A percentile compares a stretch with the other conserved stretches of the same genome.
phyloP scores from a whole-genome alignment of 176 grass and related monocot genomes.

The Raddia distichophylla region DNA sequence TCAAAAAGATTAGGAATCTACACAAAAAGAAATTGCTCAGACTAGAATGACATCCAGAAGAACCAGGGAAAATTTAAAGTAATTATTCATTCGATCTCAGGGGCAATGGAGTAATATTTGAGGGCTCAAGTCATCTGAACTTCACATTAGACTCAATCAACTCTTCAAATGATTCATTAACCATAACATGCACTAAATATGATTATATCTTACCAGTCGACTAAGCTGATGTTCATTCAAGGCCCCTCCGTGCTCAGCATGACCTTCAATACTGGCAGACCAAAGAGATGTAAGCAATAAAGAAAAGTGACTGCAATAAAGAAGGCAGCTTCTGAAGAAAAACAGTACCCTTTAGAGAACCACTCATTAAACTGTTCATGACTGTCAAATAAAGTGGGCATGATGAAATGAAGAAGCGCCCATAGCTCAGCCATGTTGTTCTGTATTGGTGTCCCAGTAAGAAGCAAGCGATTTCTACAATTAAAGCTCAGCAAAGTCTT shows the following conservation, averaged over 20 bases:
- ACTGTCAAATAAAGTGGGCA: conserved; percentile 99
- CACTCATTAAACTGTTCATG: conserved; percentile 99
- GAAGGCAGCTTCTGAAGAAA: conserved; percentile 23
- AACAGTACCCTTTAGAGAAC: conserved; percentile 96
- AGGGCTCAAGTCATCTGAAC: conserved; percentile 12
- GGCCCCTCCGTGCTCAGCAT: conserved; percentile 98
- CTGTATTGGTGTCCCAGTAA: conserved; percentile 97
- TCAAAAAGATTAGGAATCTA: background rate
- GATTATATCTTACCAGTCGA: conserved; percentile 71
- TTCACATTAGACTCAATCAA: conserved; percentile 13
- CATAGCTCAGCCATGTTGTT: conserved; percentile 99
- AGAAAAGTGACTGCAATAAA: conserved; percentile 41
- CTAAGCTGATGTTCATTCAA: conserved; percentile 99
- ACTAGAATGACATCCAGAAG: conserved; percentile 8
- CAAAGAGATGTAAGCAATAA: conserved; percentile 42
- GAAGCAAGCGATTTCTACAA: conserved; percentile 98
- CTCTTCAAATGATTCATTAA: conserved; percentile 12
- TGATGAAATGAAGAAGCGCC: conserved; percentile 99
- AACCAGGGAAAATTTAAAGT: background rate
- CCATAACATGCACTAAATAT: conserved; percentile 28
- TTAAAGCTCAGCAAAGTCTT: conserved; percentile 97
- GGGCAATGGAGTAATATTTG: background rate
- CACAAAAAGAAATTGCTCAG: background rate
- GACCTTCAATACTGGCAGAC: conserved; percentile 80
- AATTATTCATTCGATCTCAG: background rate